A percentile compares a stretch with the other conserved stretches of the same genome.
These are phyloP conservation scores for Apiotrichum mycotoxinovorans DNA, from an alignment of 1,284 basidiomycete genomes.

Conservation along the genomic window DNA sequence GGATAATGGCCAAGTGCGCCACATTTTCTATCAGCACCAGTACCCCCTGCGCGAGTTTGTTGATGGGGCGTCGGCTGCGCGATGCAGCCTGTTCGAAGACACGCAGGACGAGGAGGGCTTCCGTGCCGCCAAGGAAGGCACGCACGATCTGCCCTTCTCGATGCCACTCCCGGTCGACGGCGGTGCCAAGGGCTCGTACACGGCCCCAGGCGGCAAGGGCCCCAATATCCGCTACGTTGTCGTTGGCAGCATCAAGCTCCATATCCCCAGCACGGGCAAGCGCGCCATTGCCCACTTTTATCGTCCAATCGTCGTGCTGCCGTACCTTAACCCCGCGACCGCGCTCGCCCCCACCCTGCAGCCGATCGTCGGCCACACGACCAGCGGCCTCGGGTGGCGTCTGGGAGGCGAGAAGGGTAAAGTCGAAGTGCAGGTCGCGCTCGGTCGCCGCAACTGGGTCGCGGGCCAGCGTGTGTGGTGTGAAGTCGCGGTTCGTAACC, in stretches of 20 bases:
- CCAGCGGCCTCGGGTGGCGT: slow-evolving; percentile 58
- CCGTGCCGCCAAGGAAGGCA: slow-evolving; percentile 62
- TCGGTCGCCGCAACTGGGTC: slow-evolving; percentile 77
- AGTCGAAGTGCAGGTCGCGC: slow-evolving; percentile 66
- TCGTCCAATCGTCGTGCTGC: slow-evolving; percentile 76
- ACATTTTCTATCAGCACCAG: slow-evolving; percentile 81
- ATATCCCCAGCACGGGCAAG: slow-evolving; percentile 60
- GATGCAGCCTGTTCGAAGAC: slow-evolving; percentile 55
- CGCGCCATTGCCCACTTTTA: slow-evolving; percentile 90
- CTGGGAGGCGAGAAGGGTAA: slow-evolving; percentile 63
- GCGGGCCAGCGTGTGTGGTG: slow-evolving; percentile 78
- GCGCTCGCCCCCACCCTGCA: slow-evolving; percentile 63
- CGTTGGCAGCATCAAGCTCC: slow-evolving; percentile 79
- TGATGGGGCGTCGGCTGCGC: slow-evolving; percentile 21
- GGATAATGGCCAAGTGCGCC: slow-evolving; percentile 60
- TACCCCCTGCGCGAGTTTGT: slow-evolving; percentile 60
- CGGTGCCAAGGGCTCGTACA: slow-evolving; percentile 68
- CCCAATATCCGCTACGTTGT: slow-evolving; percentile 74
- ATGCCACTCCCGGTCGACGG: slow-evolving; percentile 67
- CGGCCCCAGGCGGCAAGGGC: slow-evolving; percentile 57
- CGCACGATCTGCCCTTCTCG: slow-evolving; percentile 72
- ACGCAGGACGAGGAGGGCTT: slow-evolving; percentile 69
- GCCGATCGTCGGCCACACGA: slow-evolving; percentile 61
- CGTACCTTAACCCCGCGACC: slow-evolving; percentile 65
- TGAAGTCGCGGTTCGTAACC: slow-evolving; percentile 67